Base-by-base conservation (phyloP, 441 rosid genomes). In the Populus hybrid region DNA sequence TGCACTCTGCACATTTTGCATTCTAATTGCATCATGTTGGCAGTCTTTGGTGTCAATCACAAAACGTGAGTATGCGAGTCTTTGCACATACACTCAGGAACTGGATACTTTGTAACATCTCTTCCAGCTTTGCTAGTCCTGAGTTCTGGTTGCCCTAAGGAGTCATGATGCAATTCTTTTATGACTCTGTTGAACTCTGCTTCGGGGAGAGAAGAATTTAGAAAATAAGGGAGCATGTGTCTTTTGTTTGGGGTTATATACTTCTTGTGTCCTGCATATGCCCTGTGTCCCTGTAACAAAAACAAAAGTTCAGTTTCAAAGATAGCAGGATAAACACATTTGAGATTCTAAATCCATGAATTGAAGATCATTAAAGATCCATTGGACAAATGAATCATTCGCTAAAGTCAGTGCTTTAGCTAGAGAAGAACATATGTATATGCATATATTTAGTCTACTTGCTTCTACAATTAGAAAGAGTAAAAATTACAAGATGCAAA, bases 261-360 rank as follows among this genome's bases (percentile, higher is more conserved):
- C 87, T 94, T 92, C 86, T 87, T 96, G 88, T 96, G 98, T 71
- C 97, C 98, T 32, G 92, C 93, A 84, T 86, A 96, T 23, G 97
- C 98, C 36, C 97, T 83, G 36, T 94, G 85, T 77, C 99, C 99
- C 97, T 95, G 94, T 32, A 81, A 74, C 65, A 70, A 81, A 68
- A 70, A 40, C 74, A 36, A 30, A 38, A 75, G 23, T 76, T 78
- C 61, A 69, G 79, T 74, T 81, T 34, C 32, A 10, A 21, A 19
- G 50, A 34, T 11, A 66, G 14, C 32, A 14, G 4, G 16, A 63
- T 35, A 71, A 53, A 57, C 18, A 14, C 10, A 11, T 32, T 46
- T 28, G 8, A 21, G 35, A 21, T 34, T 19, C 18, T 42, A 67
- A 38, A 42, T 16, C 36, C 18, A 61, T 6, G 30, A 23, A 65